These are phyloP conservation scores for Apodospora peruviana DNA, from an alignment of 495 filamentous ascomycete species.

Conservation along the genomic window DNA sequence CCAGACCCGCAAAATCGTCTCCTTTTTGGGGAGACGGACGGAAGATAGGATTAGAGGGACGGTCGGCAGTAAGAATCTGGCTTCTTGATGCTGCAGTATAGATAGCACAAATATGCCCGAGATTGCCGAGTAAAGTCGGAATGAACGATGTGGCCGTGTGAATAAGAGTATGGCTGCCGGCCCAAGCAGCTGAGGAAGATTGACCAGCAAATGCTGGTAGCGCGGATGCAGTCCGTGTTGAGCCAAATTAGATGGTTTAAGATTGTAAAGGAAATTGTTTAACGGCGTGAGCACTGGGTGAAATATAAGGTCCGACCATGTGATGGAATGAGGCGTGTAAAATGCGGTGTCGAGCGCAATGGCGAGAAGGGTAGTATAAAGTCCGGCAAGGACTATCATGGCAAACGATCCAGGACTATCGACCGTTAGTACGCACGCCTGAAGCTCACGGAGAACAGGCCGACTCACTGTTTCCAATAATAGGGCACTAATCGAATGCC, in stretches of 20 bases:
- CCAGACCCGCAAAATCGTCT: constrained; percentile 48
- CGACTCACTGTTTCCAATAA: constrained; percentile 69
- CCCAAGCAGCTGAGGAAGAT: constrained; percentile 86
- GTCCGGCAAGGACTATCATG: constrained; percentile 52
- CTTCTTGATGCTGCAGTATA: constrained; percentile 87
- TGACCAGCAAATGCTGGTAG: constrained; percentile 82
- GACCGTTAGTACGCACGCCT: constrained; percentile 18
- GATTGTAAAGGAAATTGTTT: constrained; percentile 90
- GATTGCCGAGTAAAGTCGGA: constrained; percentile 70
- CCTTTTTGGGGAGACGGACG: constrained; percentile 60
- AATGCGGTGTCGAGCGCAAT: constrained; percentile 79
- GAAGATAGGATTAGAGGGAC: constrained; percentile 87
- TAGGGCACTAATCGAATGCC: constrained; percentile 76
- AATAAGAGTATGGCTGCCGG: constrained; percentile 71
- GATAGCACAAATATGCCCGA: constrained; percentile 77
- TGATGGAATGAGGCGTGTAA: constrained; percentile 56
- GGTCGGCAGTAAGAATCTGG: constrained; percentile 83
- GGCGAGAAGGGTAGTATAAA: constrained; percentile 61
- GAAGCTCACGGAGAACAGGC: not conserved
- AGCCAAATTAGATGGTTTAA: constrained; percentile 68
- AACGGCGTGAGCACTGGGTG: constrained; percentile 77
- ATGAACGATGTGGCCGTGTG: constrained; percentile 46
- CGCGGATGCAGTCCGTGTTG: constrained; percentile 86
- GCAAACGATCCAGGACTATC: constrained; percentile 63
- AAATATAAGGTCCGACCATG: constrained; percentile 48